Evolutionary conservation across 176 grass and related monocot species (phyloP).

Genomic region (Thalia dealbata): DNA sequence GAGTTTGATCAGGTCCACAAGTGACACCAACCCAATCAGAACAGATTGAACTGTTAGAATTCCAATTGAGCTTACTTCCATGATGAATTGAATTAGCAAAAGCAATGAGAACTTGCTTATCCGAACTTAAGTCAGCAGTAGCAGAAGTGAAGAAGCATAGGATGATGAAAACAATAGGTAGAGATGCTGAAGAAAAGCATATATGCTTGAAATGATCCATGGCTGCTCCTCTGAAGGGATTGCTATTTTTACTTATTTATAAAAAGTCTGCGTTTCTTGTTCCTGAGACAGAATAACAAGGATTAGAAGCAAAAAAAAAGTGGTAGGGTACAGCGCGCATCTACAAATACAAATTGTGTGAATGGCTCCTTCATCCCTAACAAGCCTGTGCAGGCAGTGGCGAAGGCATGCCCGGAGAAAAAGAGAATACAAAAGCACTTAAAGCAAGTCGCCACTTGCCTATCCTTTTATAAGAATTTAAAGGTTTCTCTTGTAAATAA

Average conservation of each 20-base stretch:
- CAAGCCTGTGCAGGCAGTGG: neutral
- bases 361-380: neutral
- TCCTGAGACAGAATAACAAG: constrained; percentile 1
- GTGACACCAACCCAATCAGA: constrained; percentile 78
- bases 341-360: neutral
- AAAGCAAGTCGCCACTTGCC: neutral
- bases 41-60: constrained; percentile 49
- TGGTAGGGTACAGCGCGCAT: neutral
- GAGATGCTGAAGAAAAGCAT: constrained; percentile 10
- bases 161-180: constrained; percentile 32
- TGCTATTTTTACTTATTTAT: neutral
- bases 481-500: neutral
- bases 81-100: constrained; percentile 53
- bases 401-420: neutral
- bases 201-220: constrained; percentile 24
- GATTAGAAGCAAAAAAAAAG: constrained; percentile 2
- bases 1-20: constrained; percentile 44
- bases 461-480: neutral
- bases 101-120: constrained; percentile 75
- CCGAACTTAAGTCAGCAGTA: constrained; percentile 46
- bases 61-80: constrained; percentile 65
- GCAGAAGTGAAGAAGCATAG: constrained; percentile 25
- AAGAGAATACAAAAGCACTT: neutral
- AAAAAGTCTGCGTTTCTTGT: neutral
- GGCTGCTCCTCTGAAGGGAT: constrained; percentile 6